Base-by-base conservation (phyloP, 495 filamentous ascomycete species). In the Tuber brumale region DNA sequence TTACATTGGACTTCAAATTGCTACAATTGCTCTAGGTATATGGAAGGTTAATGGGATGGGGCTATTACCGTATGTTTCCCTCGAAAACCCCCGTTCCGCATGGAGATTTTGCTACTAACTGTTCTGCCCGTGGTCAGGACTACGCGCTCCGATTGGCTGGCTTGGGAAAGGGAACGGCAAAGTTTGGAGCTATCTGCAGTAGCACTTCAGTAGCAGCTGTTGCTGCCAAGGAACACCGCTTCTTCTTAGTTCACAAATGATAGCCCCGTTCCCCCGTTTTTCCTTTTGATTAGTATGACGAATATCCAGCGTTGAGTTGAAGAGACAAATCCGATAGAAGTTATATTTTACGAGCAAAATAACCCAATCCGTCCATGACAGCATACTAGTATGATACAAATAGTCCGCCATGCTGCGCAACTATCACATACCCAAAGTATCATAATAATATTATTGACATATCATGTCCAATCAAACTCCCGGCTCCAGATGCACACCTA, bases 31-130 rank as follows among this genome's bases (percentile, higher is more conserved):
- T 0, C 84, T 98, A 84, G 95, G 95, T 7, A 85, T 99, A 71
- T 99, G 94, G 94, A 99, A 99, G 84, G 90, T 99, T 41, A 97
- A 98, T 85, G 89, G 88, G 61, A 99, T 99, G 95, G 95, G 96
- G 4, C 85, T 99, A 77, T 87, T 99, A 84, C 95, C 95, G 92
- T 94, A 88, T 84, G 91, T 89, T 71, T 70, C 75, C 23, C 74
- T 72, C 41, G 12, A 27, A 31, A 66, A 31, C 4, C 14, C 27
- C 10, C 31, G 57, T 23, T 9, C 45, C 76, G 74, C 37, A 57
- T 74, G 27, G 23, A 27, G 19, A 72, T n/a, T 21, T 27, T 27
- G 71, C 66, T 45, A 72, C 84, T 85, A 79, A 85, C 77, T 69
- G 35, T 80, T 76, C 61, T 77, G 37, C 80, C 43, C 77, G 73